phyloP scores from a whole-genome alignment of 306 rosid species.

The Albizia julibrissin region DNA sequence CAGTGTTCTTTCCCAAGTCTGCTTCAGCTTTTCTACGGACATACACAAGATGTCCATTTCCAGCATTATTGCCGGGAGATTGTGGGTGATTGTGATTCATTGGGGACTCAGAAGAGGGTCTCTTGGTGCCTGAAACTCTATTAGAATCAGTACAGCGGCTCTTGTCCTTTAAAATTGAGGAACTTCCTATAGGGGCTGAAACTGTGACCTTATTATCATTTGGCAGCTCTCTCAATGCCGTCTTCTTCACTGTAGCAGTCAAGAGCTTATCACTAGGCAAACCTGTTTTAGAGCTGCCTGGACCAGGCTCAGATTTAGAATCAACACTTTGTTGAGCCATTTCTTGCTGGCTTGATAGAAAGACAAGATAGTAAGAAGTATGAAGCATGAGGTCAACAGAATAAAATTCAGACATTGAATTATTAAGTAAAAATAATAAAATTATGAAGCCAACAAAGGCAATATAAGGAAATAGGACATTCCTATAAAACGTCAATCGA shows the following conservation, averaged over 20 bases:
- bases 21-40: conserved; percentile 91
- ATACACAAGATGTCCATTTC: conserved; percentile 87
- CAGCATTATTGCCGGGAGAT: conserved; percentile 55
- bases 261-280: conserved; percentile 52
- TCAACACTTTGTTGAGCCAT: conserved; percentile 71
- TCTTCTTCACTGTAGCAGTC: conserved; percentile 61
- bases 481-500: background rate
- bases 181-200: conserved; percentile 53
- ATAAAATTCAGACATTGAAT: background rate
- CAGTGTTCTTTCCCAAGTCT: conserved; percentile 62
- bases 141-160: conserved; percentile 45
- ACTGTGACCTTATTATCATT: conserved; percentile 53
- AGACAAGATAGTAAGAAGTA: conserved; percentile 15
- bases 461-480: conserved; percentile 21
- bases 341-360: conserved; percentile 39
- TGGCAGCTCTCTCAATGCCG: conserved; percentile 69
- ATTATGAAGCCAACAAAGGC: conserved; percentile 6
- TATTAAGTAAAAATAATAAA: background rate
- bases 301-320: conserved; percentile 58
- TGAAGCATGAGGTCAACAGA: background rate
- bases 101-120: conserved; percentile 57
- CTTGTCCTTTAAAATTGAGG: conserved; percentile 62
- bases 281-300: conserved; percentile 58
- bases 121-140: conserved; percentile 68
- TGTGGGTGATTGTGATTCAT: conserved; percentile 57